These are phyloP conservation scores for Nitzschia sp. DNA, from an alignment of 108 stramenopile species.

Conservation along the genomic window DNA sequence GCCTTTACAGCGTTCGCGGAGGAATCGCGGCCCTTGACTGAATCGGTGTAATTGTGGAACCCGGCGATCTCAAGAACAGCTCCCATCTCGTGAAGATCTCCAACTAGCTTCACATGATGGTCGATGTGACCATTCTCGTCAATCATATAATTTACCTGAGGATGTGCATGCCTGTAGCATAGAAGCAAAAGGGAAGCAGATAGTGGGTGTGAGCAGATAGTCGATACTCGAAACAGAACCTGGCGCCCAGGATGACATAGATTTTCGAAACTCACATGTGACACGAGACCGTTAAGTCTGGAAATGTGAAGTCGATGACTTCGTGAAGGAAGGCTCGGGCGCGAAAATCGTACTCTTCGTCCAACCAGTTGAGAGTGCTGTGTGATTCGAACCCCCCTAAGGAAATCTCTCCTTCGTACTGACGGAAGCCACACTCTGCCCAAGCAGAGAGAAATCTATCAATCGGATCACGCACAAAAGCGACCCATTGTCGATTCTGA, in stretches of 20 bases:
- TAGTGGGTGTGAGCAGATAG: no score
- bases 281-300: neutral
- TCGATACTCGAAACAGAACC: no score
- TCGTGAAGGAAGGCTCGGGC: conserved; percentile 8
- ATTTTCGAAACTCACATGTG: no score
- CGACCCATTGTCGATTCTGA: conserved; percentile 12
- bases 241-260: no score
- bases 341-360: conserved; percentile 9
- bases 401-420: neutral
- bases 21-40: conserved; percentile 3
- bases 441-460: conserved; percentile 18
- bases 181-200: no score
- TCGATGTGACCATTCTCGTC: neutral
- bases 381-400: neutral
- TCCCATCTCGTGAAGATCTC: conserved; percentile 24
- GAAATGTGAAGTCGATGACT: conserved; percentile 1
- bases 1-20: conserved; percentile 14
- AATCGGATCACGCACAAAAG: conserved; percentile 21
- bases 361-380: conserved; percentile 1
- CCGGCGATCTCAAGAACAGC: conserved; percentile 5
- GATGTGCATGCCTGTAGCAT: conserved; percentile 11
- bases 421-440: conserved; percentile 22
- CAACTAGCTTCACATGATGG: conserved; percentile 19
- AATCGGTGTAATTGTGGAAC: conserved; percentile 9
- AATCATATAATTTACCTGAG: conserved; percentile 10